Conservation (phyloP, 148 eudicot species). For the Tetragonia tetragonoides region DNA sequence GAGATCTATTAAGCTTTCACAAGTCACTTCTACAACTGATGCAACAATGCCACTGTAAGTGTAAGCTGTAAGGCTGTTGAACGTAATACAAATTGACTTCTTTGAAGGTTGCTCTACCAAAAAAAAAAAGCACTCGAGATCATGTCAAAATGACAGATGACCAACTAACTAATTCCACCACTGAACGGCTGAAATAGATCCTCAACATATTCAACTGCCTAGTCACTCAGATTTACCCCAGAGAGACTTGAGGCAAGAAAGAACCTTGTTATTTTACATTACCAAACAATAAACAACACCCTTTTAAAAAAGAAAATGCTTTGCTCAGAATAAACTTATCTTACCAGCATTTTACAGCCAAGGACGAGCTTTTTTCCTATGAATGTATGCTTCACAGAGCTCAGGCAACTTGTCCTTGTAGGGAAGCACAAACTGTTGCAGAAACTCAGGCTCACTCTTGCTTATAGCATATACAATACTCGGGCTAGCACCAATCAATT, state of each 20-base stretch:
- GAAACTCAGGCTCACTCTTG: slow-evolving; percentile 18
- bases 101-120: not conserved
- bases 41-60: not conserved
- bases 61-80: not conserved
- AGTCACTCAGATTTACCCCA: not conserved
- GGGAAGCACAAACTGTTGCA: slow-evolving; percentile 21
- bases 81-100: too few relatives aligned
- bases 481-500: slow-evolving; percentile 8
- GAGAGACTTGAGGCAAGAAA: not conserved
- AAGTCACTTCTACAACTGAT: not conserved
- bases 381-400: slow-evolving; percentile 25
- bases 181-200: not conserved
- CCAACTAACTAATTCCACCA: not conserved
- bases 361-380: slow-evolving; percentile 4
- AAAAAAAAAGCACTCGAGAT: not conserved
- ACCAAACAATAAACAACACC: not conserved
- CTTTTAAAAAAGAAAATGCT: not conserved
- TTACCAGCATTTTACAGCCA: not conserved
- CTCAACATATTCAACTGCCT: not conserved
- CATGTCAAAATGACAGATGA: not conserved
- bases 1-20: not conserved
- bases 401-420: slow-evolving; percentile 34
- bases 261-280: not conserved
- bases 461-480: slow-evolving; percentile 15
- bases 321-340: not conserved